These are phyloP conservation scores for Clarkia xantiana DNA, from an alignment of 345 rosid species.

Conservation along the genomic window DNA sequence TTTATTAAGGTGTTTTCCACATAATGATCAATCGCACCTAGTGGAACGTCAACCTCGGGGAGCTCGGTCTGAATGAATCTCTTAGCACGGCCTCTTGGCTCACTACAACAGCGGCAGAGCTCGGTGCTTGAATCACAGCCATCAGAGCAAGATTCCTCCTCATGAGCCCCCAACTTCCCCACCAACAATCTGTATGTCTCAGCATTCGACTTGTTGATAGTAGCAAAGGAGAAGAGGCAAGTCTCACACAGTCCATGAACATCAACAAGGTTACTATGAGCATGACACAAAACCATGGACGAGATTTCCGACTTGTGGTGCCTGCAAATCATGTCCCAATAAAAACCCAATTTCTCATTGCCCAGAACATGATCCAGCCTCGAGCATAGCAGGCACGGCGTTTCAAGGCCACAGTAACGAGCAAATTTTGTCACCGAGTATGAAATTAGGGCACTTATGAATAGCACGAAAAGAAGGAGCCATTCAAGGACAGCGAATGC, in stretches of 20 bases:
- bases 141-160: no score
- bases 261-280: constrained; percentile 68
- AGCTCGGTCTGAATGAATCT: no score
- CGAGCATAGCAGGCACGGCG: constrained; percentile 74
- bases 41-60: no score
- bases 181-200: constrained; percentile 3
- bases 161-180: neutral
- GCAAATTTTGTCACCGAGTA: constrained; percentile 62
- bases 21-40: no score
- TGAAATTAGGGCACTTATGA: constrained; percentile 47
- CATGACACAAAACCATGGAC: constrained; percentile 65
- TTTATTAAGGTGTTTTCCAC: no score
- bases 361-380: constrained; percentile 76
- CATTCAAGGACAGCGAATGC: constrained; percentile 67
- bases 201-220: neutral
- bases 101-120: no score
- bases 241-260: constrained; percentile 22
- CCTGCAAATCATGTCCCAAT: constrained; percentile 64
- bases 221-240: constrained; percentile 1
- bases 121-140: no score
- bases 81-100: no score
- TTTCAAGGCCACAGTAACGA: constrained; percentile 33
- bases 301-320: constrained; percentile 79
- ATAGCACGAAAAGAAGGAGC: constrained; percentile 59
- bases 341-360: constrained; percentile 24